Conservation (phyloP, 176 grass and related monocot species). For the Rhynchospora pubera region DNA sequence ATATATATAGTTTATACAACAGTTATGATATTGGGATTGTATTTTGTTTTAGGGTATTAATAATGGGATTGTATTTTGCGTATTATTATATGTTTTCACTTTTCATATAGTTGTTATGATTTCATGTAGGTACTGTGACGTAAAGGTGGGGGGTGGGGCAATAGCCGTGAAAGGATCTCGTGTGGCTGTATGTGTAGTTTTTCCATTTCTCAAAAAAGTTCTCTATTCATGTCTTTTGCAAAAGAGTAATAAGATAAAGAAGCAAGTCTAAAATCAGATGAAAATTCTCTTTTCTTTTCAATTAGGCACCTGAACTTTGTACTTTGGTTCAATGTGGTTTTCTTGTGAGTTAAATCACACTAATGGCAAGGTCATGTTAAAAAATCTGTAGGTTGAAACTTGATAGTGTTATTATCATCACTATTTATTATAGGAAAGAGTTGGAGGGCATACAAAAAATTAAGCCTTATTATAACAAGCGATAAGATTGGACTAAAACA, state of each 20-base stretch:
- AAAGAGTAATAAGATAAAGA: background rate
- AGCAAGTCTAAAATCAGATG: background rate
- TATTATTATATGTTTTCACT: conserved; percentile 7
- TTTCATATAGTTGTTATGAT: background rate
- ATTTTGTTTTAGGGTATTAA: too few species aligned
- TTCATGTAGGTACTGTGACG: conserved; percentile 74
- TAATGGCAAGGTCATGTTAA: background rate
- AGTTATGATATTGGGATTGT: too few species aligned
- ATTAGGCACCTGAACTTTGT: background rate
- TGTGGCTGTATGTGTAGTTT: conserved; percentile 59
- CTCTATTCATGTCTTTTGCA: background rate
- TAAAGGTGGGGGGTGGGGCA: conserved; percentile 68
- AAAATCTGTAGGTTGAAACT: background rate
- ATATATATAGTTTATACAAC: too few species aligned
- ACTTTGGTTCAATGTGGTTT: background rate
- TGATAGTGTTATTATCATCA: background rate
- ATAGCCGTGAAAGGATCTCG: conserved; percentile 87
- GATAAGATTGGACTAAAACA: background rate
- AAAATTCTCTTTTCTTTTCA: background rate
- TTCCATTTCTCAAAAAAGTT: background rate
- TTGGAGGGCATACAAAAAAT: too few species aligned
- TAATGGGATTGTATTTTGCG: background rate
- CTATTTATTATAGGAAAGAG: too few species aligned
- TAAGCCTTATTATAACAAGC: background rate
- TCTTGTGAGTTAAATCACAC: background rate